phyloP scores from a whole-genome alignment of 352 stramenopile species.

The Globisporangium perplexum region DNA sequence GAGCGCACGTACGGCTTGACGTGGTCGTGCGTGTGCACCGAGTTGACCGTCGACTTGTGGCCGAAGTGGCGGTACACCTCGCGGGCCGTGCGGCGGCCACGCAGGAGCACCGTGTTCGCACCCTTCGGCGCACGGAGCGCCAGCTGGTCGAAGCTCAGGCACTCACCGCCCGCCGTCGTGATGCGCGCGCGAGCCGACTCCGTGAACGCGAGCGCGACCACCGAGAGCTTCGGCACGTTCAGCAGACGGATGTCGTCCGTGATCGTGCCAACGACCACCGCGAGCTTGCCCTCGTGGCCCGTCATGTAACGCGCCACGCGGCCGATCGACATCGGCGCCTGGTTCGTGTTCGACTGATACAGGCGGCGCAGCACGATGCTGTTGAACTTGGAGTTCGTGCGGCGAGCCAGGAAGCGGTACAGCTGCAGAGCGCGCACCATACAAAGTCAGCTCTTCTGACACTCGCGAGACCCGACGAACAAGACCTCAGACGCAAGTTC shows the following conservation, averaged over 20 bases:
- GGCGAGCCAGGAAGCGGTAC: conserved; percentile 96
- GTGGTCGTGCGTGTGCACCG: conserved; percentile 96
- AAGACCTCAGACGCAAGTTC: conserved; percentile 47
- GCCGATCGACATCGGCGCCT: conserved; percentile 95
- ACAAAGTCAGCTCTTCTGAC: neutral
- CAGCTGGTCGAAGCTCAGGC: conserved; percentile 99
- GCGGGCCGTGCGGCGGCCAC: conserved; percentile 95
- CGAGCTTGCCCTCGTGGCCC: conserved; percentile 98
- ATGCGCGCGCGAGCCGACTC: conserved; percentile 97
- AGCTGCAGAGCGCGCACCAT: conserved; percentile 28
- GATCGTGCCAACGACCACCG: conserved; percentile 97
- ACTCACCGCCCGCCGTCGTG: conserved; percentile 97
- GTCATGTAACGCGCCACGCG: conserved; percentile 98
- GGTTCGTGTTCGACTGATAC: conserved; percentile 99
- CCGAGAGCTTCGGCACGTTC: conserved; percentile 94
- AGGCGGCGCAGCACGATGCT: conserved; percentile 97
- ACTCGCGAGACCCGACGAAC: neutral
- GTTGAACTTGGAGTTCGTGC: conserved; percentile 99
- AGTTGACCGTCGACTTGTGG: conserved; percentile 95
- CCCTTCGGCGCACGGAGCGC: conserved; percentile 96
- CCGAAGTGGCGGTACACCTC: conserved; percentile 99
- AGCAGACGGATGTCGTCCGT: conserved; percentile 99
- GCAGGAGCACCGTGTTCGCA: conserved; percentile 98
- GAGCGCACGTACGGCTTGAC: conserved; percentile 99
- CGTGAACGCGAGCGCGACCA: conserved; percentile 98